A percentile compares a stretch with the other conserved stretches of the same genome.
phyloP scores from a whole-genome alignment of 177 flowering plant genomes.

The Vitis hybrid region DNA sequence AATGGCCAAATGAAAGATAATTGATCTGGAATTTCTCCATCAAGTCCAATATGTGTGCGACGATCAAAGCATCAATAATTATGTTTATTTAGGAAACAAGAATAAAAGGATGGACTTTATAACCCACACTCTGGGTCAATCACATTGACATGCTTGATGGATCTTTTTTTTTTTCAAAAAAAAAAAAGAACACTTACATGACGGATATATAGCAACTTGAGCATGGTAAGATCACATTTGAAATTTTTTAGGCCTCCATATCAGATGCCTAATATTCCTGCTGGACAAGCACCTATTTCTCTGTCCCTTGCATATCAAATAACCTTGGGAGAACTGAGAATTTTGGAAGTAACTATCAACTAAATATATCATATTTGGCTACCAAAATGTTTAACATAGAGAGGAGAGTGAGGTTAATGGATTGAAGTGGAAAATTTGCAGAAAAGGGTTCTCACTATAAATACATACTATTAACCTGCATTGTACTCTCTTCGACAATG shows the following conservation, averaged over 20 bases:
- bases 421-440: too few relatives aligned
- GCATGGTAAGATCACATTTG: neutral
- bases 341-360: neutral
- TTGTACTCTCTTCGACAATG: too few relatives aligned
- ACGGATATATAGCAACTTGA: neutral
- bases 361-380: neutral
- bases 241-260: neutral
- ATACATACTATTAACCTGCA: too few relatives aligned
- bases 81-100: neutral
- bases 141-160: neutral
- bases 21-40: neutral
- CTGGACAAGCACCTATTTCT: neutral
- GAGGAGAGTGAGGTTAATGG: too few relatives aligned
- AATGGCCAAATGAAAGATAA: neutral
- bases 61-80: neutral
- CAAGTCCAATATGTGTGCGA: neutral
- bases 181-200: too few relatives aligned
- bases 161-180: too few relatives aligned
- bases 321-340: neutral
- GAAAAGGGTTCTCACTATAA: too few relatives aligned
- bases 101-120: neutral
- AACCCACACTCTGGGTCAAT: neutral
- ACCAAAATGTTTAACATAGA: neutral
- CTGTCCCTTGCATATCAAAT: neutral
- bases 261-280: neutral